Conservation (phyloP, 257 asterid genomes). For the Ballota nigra region DNA sequence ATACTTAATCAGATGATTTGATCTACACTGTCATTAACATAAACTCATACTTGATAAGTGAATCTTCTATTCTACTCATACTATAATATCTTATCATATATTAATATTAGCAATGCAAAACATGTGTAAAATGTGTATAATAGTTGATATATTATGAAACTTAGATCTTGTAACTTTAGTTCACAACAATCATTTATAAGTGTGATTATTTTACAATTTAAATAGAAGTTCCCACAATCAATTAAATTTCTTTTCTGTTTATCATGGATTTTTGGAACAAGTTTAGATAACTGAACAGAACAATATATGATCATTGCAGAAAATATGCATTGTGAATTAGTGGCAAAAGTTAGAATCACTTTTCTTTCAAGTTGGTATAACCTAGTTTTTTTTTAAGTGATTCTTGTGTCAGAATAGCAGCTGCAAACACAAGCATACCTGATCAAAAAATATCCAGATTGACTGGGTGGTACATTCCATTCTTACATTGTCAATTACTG, state of each 20-base stretch:
- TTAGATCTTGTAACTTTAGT: neutral
- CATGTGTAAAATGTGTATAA: neutral
- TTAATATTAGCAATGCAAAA: neutral
- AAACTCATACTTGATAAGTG: neutral
- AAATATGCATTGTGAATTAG: neutral
- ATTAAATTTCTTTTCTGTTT: no score
- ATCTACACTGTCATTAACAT: no score
- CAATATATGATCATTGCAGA: neutral
- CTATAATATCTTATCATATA: neutral
- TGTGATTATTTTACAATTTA: neutral
- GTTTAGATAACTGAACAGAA: neutral
- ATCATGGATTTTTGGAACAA: neutral
- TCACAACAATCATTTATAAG: neutral
- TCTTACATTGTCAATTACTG: neutral
- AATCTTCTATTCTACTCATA: neutral
- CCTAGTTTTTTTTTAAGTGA: no score
- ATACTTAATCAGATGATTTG: no score
- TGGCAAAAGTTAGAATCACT: no score
- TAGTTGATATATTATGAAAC: neutral
- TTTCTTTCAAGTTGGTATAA: no score
- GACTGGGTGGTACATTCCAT: neutral
- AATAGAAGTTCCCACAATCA: neutral
- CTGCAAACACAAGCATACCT: slow-evolving; percentile 29
- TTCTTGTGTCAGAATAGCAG: no score
- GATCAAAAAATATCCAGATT: neutral